Conservation (phyloP, 371 early-diverging fungal genomes). For the Rhizopus delemar region DNA sequence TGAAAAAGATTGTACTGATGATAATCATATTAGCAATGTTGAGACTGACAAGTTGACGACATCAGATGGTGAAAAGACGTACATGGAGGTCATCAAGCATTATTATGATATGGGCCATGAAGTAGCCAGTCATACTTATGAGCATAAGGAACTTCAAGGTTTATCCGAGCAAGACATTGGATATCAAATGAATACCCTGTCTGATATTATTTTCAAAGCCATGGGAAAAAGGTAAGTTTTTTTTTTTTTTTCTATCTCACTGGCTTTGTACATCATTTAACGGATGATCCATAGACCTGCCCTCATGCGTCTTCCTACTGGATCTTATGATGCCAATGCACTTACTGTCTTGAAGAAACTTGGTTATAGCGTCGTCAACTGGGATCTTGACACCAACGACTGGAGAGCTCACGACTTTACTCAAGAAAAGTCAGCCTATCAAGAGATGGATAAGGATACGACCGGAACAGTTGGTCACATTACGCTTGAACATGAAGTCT, state of each 20-base stretch:
- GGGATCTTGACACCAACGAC: conserved; percentile 56
- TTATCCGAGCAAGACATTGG: conserved; percentile 14
- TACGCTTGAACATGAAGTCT: conserved; percentile 34
- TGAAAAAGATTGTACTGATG: conserved; percentile 19
- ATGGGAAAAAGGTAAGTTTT: conserved; percentile 12
- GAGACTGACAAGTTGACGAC: conserved; percentile 8
- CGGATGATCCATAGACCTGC: conserved; percentile 11
- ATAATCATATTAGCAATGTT: conserved; percentile 22
- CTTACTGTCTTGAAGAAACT: conserved; percentile 36
- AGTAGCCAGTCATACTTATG: conserved; percentile 45
- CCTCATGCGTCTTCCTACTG: conserved; percentile 48
- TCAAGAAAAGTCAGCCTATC: conserved; percentile 15
- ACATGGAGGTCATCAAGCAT: conserved; percentile 22
- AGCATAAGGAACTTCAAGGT: conserved; percentile 30
- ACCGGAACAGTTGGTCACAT: conserved; percentile 28
- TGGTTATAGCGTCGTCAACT: conserved; percentile 48
- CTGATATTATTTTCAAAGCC: conserved; percentile 17
- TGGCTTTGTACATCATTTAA: background rate
- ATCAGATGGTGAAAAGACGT: conserved; percentile 22
- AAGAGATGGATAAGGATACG: conserved; percentile 14
- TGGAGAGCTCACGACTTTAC: conserved; percentile 30
- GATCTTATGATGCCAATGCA: conserved; percentile 33
- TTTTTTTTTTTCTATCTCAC: background rate
- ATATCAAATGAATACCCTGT: conserved; percentile 22
- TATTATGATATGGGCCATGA: conserved; percentile 24